phyloP scores from a whole-genome alignment of 805 yeast genomes.

The Hyphopichia homilentoma region DNA sequence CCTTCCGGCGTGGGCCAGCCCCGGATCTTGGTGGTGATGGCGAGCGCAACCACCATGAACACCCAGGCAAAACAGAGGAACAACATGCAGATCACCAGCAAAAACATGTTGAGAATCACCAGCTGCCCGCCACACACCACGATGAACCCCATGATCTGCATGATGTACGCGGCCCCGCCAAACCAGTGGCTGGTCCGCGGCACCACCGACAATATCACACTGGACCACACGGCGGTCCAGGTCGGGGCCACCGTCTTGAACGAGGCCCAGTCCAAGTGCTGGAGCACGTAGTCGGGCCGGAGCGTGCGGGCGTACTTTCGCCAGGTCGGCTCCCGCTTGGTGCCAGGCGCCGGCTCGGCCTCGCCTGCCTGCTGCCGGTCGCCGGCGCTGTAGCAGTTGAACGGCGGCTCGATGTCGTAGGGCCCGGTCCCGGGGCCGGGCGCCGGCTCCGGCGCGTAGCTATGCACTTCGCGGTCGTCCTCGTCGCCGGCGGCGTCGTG shows the following conservation, averaged over 20 bases:
- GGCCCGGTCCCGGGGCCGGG: too few species aligned
- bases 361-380: too few species aligned
- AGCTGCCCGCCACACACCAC: constrained; percentile 24
- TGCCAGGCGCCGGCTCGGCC: too few species aligned
- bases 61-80: constrained; percentile 20
- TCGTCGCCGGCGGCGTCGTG: constrained; percentile 1
- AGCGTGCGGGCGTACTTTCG: not conserved
- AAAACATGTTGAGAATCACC: constrained; percentile 14
- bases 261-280: constrained; percentile 23
- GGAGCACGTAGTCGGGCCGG: constrained; percentile 21
- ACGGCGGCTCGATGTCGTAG: too few species aligned
- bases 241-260: constrained; percentile 21
- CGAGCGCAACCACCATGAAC: constrained; percentile 17
- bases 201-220: constrained; percentile 19
- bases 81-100: constrained; percentile 12
- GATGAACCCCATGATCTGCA: constrained; percentile 25
- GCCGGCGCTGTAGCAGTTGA: too few species aligned
- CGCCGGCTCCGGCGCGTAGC: too few species aligned
- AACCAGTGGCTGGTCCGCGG: constrained; percentile 24
- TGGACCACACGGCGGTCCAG: constrained; percentile 25
- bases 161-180: constrained; percentile 24
- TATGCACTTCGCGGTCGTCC: not conserved
- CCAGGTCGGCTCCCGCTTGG: not conserved
- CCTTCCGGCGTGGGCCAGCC: constrained; percentile 20
- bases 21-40: constrained; percentile 20